phyloP scores from a whole-genome alignment of 495 filamentous ascomycete species.

The Tricharina praecox region DNA sequence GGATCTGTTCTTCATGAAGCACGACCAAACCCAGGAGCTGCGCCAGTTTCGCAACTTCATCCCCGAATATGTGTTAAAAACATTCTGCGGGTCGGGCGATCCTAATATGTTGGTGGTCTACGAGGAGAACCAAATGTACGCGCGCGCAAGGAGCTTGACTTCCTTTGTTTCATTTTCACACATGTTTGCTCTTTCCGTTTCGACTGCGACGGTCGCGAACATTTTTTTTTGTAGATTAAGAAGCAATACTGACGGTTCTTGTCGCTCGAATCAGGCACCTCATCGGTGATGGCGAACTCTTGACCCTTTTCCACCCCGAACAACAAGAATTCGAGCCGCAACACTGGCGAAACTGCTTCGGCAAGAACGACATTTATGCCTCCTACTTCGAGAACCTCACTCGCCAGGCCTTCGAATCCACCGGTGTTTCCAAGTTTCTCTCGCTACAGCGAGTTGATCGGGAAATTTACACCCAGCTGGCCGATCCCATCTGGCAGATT shows the following conservation, averaged over 20 bases:
- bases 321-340: slow-evolving; percentile 20
- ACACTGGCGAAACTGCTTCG: slow-evolving; percentile 26
- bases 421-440: slow-evolving; percentile 22
- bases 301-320: slow-evolving; percentile 25
- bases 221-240: slow-evolving; percentile 1
- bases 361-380: slow-evolving; percentile 24
- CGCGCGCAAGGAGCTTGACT: neutral
- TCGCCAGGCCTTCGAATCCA: slow-evolving; percentile 14
- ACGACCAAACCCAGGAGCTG: slow-evolving; percentile 22
- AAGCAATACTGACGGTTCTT: slow-evolving; percentile 3
- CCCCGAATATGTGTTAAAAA: slow-evolving; percentile 21
- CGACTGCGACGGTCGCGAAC: neutral
- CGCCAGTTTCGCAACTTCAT: slow-evolving; percentile 24
- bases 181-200: slow-evolving; percentile 5
- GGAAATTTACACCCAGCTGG: slow-evolving; percentile 22
- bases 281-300: slow-evolving; percentile 21
- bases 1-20: slow-evolving; percentile 22
- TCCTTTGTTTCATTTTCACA: slow-evolving; percentile 1
- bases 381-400: slow-evolving; percentile 26
- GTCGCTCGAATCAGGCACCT: slow-evolving; percentile 5
- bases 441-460: slow-evolving; percentile 22
- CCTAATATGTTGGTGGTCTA: slow-evolving; percentile 25
- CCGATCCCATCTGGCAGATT: slow-evolving; percentile 26
- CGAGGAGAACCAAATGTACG: slow-evolving; percentile 25
- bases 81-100: slow-evolving; percentile 21